A percentile compares a stretch with the other conserved stretches of the same genome.
phyloP scores from a whole-genome alignment of 1,284 basidiomycete genomes.

The Xerocomus cyaneibrunnescens region DNA sequence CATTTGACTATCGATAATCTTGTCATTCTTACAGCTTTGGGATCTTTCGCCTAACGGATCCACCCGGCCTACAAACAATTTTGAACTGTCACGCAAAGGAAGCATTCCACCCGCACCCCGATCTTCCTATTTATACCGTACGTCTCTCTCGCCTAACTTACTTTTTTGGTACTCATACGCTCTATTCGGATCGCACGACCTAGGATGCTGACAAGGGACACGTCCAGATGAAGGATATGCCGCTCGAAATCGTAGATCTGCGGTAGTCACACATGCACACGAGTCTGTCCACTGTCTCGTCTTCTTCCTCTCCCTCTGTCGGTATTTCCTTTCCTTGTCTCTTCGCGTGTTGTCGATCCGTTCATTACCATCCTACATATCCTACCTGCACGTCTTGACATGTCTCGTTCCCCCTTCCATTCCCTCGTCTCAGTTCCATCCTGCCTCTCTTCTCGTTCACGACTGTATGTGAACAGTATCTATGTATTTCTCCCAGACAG shows the following conservation, averaged over 20 bases:
- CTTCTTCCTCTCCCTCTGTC: neutral
- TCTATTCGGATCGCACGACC: too few relatives aligned
- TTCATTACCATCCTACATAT: constrained; percentile 1
- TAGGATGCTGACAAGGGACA: constrained; percentile 79
- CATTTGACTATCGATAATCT: neutral
- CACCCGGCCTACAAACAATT: constrained; percentile 73
- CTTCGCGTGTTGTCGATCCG: neutral
- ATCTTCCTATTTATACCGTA: constrained; percentile 81
- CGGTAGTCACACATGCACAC: constrained; percentile 35
- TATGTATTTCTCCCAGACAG: too few relatives aligned
- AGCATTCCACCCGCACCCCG: constrained; percentile 83
- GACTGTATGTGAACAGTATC: too few relatives aligned
- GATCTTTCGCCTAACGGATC: constrained; percentile 85
- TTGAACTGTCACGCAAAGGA: constrained; percentile 65
- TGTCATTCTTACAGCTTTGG: constrained; percentile 58
- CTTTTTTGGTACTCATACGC: constrained; percentile 2
- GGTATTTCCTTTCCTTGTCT: neutral
- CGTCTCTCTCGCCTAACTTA: constrained; percentile 14
- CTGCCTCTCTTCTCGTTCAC: neutral
- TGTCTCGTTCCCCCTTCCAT: neutral
- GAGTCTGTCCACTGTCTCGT: neutral
- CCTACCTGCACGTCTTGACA: constrained; percentile 2
- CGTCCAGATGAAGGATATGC: constrained; percentile 70
- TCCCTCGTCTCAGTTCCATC: neutral
- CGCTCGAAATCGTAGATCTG: constrained; percentile 73